These are phyloP conservation scores for Lactifluus pinguis DNA, from an alignment of 768 basidiomycete genomes.

Conservation along the genomic window DNA sequence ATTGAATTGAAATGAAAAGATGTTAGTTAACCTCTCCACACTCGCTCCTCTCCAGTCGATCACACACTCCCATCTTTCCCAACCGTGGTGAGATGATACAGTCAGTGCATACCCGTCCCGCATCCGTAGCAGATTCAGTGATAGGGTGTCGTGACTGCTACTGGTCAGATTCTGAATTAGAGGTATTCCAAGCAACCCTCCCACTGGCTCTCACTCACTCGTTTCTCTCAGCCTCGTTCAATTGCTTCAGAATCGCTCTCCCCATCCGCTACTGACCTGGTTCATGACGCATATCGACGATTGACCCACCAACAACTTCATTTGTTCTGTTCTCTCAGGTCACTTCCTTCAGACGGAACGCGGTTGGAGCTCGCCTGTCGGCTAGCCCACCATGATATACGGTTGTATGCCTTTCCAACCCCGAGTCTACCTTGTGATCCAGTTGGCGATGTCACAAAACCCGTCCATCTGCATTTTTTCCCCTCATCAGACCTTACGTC, in stretches of 20 bases:
- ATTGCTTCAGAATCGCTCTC: background rate
- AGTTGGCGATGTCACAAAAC: background rate
- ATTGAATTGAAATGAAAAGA: too few relatives aligned
- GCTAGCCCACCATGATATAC: conserved; percentile 66
- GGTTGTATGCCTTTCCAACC: conserved; percentile 55
- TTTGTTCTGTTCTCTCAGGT: conserved; percentile 67
- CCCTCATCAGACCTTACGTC: background rate
- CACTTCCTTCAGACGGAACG: conserved; percentile 55
- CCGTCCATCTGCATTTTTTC: background rate
- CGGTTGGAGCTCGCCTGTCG: conserved; percentile 59
- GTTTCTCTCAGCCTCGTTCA: background rate
- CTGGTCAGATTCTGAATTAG: conserved; percentile 5
- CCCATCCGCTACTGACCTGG: conserved; percentile 30
- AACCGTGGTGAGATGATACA: conserved; percentile 4
- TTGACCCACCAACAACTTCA: conserved; percentile 59
- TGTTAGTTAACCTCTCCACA: too few relatives aligned
- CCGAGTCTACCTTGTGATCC: conserved; percentile 20
- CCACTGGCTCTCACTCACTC: background rate
- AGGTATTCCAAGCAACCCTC: background rate
- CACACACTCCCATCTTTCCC: too few relatives aligned
- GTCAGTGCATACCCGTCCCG: conserved; percentile 8
- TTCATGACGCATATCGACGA: conserved; percentile 61
- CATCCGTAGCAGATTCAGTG: conserved; percentile 13
- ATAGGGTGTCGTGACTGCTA: background rate
- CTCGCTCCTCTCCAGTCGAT: too few relatives aligned